Evolutionary conservation across 495 filamentous ascomycete genomes (phyloP).

Genomic region (Xanthoparmelia taractica): DNA sequence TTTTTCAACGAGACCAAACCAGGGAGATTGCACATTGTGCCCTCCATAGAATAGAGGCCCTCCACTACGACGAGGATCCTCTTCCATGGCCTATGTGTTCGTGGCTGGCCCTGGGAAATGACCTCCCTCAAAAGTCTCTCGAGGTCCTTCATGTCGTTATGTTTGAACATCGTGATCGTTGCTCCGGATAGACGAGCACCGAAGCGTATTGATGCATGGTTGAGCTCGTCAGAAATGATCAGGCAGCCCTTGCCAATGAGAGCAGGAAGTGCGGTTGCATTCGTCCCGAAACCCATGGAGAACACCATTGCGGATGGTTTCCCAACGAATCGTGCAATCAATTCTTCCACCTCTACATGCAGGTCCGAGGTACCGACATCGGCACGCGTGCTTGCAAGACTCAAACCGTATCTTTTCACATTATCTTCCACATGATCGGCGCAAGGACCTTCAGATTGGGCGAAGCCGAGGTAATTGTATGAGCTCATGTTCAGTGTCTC

Average conservation of each 20-base stretch:
- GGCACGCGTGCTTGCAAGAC: conserved; percentile 65
- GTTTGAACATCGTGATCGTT: conserved; percentile 91
- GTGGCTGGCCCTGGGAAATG: conserved; percentile 91
- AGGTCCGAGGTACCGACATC: conserved; percentile 86
- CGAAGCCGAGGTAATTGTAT: conserved; percentile 98
- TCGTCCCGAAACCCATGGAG: conserved; percentile 97
- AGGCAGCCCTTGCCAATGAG: conserved; percentile 86
- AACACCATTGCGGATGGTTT: conserved; percentile 94
- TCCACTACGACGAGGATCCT: conserved; percentile 97
- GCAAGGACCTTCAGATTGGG: conserved; percentile 94
- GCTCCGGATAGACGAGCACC: conserved; percentile 89
- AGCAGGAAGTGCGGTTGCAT: conserved; percentile 82
- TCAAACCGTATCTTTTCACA: conserved; percentile 77
- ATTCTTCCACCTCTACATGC: conserved; percentile 76
- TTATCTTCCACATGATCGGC: conserved; percentile 85
- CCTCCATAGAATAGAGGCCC: conserved; percentile 98
- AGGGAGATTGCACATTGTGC: conserved; percentile 93
- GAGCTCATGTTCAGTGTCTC: conserved; percentile 97
- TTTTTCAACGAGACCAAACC: conserved; percentile 77
- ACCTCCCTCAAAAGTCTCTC: conserved; percentile 78
- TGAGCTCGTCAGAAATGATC: conserved; percentile 92
- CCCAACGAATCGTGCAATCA: conserved; percentile 84
- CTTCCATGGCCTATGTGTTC: conserved; percentile 96
- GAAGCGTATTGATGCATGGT: conserved; percentile 94
- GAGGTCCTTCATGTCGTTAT: conserved; percentile 87